A percentile compares a stretch with the other conserved stretches of the same genome.
Conservation (phyloP, 805 yeast genomes). For the Vanderwaltozyma verrucispora region DNA sequence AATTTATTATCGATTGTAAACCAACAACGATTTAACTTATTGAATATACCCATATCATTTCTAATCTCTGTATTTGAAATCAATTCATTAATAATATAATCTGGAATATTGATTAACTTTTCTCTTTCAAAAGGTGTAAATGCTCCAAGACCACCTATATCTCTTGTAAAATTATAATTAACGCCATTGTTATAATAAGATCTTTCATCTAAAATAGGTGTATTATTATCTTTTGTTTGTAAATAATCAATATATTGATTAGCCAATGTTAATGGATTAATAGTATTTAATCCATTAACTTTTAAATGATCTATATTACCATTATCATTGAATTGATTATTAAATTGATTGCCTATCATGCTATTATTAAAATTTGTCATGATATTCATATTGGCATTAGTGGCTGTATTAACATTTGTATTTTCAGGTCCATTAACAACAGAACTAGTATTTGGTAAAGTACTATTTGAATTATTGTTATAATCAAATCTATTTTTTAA, state of each 20-base stretch:
- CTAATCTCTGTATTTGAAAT: slow-evolving; percentile 54
- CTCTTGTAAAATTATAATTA: slow-evolving; percentile 56
- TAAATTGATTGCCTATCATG: neutral
- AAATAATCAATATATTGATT: slow-evolving; percentile 51
- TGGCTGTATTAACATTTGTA: neutral
- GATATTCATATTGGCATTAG: neutral
- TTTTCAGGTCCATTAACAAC: neutral
- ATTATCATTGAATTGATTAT: neutral
- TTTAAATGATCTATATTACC: slow-evolving; percentile 24
- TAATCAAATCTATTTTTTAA: slow-evolving; percentile 25
- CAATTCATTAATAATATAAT: slow-evolving; percentile 56
- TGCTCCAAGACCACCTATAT: slow-evolving; percentile 33
- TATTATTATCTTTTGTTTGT: slow-evolving; percentile 45
- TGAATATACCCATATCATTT: slow-evolving; percentile 74
- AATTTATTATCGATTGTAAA: slow-evolving; percentile 71
- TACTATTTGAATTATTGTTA: neutral
- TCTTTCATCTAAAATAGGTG: slow-evolving; percentile 44
- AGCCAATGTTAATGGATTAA: slow-evolving; percentile 43
- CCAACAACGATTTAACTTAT: slow-evolving; percentile 79
- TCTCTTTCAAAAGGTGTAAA: slow-evolving; percentile 73
- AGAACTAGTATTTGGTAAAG: neutral
- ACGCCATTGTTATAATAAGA: slow-evolving; percentile 45
- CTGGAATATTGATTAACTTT: slow-evolving; percentile 64
- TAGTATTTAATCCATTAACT: slow-evolving; percentile 24
- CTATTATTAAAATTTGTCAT: neutral